A percentile compares a stretch with the other conserved stretches of the same genome.
Conservation (phyloP, 305 asterid genomes). For the Withania somnifera region DNA sequence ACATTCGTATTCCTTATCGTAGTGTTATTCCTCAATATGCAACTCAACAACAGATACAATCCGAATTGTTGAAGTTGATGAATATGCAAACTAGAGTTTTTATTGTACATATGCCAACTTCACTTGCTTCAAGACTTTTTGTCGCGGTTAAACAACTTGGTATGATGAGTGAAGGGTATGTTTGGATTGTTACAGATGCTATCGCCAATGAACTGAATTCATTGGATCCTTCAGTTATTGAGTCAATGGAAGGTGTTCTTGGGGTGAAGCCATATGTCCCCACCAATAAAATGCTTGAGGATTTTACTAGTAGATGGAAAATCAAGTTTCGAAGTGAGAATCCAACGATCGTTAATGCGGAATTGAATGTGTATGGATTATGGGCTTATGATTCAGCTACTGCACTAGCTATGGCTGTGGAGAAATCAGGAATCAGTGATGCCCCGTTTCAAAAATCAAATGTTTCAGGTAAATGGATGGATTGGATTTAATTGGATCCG, state of each 20-base stretch:
- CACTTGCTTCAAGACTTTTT: background rate
- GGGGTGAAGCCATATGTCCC: constrained; percentile 44
- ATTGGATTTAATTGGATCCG: background rate
- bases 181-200: constrained; percentile 43
- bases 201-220: constrained; percentile 14
- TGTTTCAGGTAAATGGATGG: background rate
- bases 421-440: constrained; percentile 16
- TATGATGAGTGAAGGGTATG: constrained; percentile 18
- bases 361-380: constrained; percentile 26
- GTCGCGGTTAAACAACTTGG: background rate
- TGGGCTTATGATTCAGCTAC: constrained; percentile 52
- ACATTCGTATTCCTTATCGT: constrained; percentile 30
- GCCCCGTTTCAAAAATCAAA: constrained; percentile 6
- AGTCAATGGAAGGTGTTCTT: constrained; percentile 51
- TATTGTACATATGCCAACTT: constrained; percentile 1
- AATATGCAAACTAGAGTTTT: constrained; percentile 28
- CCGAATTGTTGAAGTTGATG: constrained; percentile 41
- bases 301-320: constrained; percentile 27
- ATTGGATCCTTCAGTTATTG: constrained; percentile 17
- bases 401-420: constrained; percentile 57
- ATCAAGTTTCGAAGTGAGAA: constrained; percentile 1
- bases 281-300: constrained; percentile 13
- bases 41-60: constrained; percentile 25
- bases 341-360: constrained; percentile 3
- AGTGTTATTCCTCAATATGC: constrained; percentile 30